Base-by-base conservation (phyloP, 2,329 filamentous ascomycete species). In the Fusarium sp. region DNA sequence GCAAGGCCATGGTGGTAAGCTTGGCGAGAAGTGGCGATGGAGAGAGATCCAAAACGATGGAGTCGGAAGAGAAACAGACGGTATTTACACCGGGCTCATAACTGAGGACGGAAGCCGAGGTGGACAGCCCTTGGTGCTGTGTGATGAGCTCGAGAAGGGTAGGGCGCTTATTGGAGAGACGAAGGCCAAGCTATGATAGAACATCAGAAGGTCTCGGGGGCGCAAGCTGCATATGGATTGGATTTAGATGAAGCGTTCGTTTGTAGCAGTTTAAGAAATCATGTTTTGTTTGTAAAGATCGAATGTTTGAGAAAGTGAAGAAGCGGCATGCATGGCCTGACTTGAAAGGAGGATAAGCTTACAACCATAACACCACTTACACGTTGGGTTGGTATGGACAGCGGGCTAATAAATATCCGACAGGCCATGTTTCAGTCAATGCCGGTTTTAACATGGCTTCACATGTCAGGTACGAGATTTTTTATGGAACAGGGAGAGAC, bases 21-120 rank as follows among this genome's bases (percentile, higher is more conserved):
- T 94, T 75, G 83, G 83, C 42, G 79, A 82, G 4, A 90, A 89
- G 77, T 90, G 88, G 88, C 85, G 86, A 35, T 93, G 92, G 86
- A 94, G 90, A 86, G 84, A 85, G 60, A 87, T 88, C 75, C 79
- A 83, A 71, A 77, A 80, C 19, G 83, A 83, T 64, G 74, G 76
- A 15, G 79, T 73, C 11, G 81, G 81, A 49, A 73, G 78, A 67
- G 73, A 79, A 60, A 80, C 80, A 67, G 65, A 83, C 66, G 80
- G 83, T 35, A 79, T 79, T 40, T 84, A 83, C 50, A 77, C 74
- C 33, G 80, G 81, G 4, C 77, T 89, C 21, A 79, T 84, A 33
- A 89, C 87, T 1, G 83, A 87, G 68, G 88, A 90, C 67, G 88
- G 88, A 6, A 88, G 85, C 57, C 81, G 88, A 46, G 87, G 87